Evolutionary conservation across 345 rosid genomes (phyloP), one percentile per base, ranked within the genome.

Genomic region (Gynandropsis gynandra): DNA sequence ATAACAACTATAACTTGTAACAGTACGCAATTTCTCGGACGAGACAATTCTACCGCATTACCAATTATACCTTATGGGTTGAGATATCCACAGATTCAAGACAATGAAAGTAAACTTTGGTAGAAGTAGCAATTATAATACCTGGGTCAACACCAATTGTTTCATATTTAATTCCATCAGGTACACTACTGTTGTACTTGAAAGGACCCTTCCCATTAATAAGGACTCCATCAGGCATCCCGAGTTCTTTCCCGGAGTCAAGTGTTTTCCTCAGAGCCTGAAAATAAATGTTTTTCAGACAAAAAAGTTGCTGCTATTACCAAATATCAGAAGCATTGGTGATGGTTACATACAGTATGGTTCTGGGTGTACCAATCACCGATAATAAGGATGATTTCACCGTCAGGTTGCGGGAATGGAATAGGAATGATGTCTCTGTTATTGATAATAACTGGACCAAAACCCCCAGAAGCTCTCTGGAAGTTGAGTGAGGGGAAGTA

Each of bases 181-280:
- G 89, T 7, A 90, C 95, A 40, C 84, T 68, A 50, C 65, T 59
- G 66, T 87, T 90, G 71, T 90, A 87, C 56, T 69, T 61, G 65
- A 61, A 90, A 31, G 98, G 95, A 39, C 98, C 98, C 73, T 82
- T 90, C 43, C 98, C 98, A 47, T 90, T 90, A 50, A 90, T 87
- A 33, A 90, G 80, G 67, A 90, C 98, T 46, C 96, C 98, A 62
- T 87, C 92, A 0, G 98, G 98, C 89, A 90, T 77, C 14, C 87
- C 98, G 16, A 90, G 96, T 24, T 84, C 92, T 52, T 80, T 71
- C 40, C 98, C 98, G 41, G 82, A 74, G 63, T 84, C 96, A 47
- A 90, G 85, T 35, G 13, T 58, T 8, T 65, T 51, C 71, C 83
- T 84, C 69, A 90, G 59, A 4, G 82, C 96, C 98, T 90, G 50